phyloP scores from a whole-genome alignment of 2,329 filamentous ascomycete species.

The Didymella pinodella region DNA sequence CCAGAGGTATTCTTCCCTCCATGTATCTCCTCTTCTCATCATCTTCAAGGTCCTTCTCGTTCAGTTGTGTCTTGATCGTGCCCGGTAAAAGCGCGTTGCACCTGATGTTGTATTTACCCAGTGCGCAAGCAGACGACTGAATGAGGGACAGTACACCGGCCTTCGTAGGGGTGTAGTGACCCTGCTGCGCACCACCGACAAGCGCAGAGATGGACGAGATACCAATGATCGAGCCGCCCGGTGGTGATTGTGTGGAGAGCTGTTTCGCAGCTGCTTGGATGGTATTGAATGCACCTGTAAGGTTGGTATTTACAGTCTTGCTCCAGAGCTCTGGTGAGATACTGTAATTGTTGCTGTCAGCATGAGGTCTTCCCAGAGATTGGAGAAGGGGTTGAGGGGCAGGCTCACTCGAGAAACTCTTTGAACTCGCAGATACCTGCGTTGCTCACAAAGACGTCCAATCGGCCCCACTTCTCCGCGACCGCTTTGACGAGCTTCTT shows the following conservation, averaged over 20 bases:
- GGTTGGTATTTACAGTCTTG: constrained; percentile 78
- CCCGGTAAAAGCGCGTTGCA: constrained; percentile 87
- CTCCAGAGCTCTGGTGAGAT: constrained; percentile 74
- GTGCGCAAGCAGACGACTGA: constrained; percentile 80
- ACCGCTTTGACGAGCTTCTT: constrained; percentile 70
- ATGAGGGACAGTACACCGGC: constrained; percentile 82
- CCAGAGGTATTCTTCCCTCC: constrained; percentile 81
- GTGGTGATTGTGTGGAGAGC: constrained; percentile 70
- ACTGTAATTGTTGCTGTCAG: constrained; percentile 44
- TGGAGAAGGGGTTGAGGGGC: neutral
- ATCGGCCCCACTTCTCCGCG: constrained; percentile 64
- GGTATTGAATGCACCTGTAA: constrained; percentile 87
- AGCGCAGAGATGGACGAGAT: constrained; percentile 77
- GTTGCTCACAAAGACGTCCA: constrained; percentile 82
- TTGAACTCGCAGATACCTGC: constrained; percentile 89
- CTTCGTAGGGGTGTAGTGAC: constrained; percentile 87
- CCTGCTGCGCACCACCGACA: constrained; percentile 79
- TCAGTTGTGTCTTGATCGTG: constrained; percentile 83
- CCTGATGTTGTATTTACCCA: constrained; percentile 77
- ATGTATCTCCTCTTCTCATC: constrained; percentile 77
- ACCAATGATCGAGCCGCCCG: constrained; percentile 81
- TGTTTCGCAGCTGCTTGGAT: constrained; percentile 85
- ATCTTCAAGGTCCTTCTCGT: constrained; percentile 81
- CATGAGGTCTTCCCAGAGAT: neutral
- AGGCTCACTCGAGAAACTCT: constrained; percentile 75